These are phyloP conservation scores for Geotrichum restrictum DNA, from an alignment of 1,139 yeast species.

Conservation along the genomic window DNA sequence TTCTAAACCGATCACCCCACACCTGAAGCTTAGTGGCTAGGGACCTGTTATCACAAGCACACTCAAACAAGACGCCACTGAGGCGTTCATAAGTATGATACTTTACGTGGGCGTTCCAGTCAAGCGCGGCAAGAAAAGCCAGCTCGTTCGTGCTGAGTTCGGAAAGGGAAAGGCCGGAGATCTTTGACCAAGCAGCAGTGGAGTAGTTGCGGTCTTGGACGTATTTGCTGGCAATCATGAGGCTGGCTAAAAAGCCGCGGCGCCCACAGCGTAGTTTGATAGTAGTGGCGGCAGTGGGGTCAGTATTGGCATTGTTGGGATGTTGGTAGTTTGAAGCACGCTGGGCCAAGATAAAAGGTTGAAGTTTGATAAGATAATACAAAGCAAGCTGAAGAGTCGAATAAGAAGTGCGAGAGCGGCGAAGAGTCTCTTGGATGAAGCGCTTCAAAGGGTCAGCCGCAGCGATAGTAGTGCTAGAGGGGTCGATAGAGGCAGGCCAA, in stretches of 20 bases:
- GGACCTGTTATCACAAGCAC: constrained; percentile 23
- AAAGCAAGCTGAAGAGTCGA: constrained; percentile 64
- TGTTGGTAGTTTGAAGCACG: background rate
- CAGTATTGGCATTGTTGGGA: too few relatives aligned
- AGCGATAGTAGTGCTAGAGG: constrained; percentile 21
- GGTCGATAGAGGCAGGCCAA: constrained; percentile 33
- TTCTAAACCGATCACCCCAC: constrained; percentile 2
- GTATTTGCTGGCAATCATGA: constrained; percentile 69
- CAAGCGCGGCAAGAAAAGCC: constrained; percentile 50
- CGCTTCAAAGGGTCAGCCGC: constrained; percentile 37
- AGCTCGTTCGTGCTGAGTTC: constrained; percentile 55
- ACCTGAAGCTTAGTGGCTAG: background rate
- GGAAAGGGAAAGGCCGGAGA: constrained; percentile 56
- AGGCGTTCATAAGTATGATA: constrained; percentile 52
- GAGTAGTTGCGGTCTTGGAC: constrained; percentile 70
- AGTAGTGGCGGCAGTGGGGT: background rate
- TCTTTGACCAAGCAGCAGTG: constrained; percentile 69
- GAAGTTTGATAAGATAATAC: constrained; percentile 55
- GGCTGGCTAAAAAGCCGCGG: constrained; percentile 59
- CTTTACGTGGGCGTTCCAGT: constrained; percentile 55
- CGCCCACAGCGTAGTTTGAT: constrained; percentile 49
- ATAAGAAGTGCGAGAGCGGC: constrained; percentile 64
- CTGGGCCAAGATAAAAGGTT: constrained; percentile 27
- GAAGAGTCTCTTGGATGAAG: constrained; percentile 61
- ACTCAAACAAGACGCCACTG: constrained; percentile 39